Conservation (phyloP, 106 monocot species). For the Dendrobium nobile region DNA sequence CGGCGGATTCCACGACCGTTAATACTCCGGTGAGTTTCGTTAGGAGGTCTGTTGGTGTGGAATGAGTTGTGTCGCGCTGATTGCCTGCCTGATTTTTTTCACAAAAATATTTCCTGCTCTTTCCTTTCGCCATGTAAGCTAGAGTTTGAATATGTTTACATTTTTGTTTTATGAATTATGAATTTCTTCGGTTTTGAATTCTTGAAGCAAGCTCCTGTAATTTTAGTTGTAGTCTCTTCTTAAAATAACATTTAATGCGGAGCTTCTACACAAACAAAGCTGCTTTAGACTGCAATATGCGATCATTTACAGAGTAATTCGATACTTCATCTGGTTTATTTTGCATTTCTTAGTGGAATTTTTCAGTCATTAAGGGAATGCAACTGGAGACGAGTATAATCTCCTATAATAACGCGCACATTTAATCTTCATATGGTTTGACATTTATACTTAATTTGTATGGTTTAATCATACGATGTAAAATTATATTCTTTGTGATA, state of each 20-base stretch:
- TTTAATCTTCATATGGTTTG: too few relatives aligned
- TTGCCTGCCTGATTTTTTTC: too few relatives aligned
- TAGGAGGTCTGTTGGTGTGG: neutral
- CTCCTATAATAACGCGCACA: too few relatives aligned
- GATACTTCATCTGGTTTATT: neutral
- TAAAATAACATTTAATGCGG: neutral
- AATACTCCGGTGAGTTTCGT: slow-evolving; percentile 58
- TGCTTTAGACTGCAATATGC: neutral
- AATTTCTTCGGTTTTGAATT: too few relatives aligned
- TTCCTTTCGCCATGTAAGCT: neutral
- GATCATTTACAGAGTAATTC: neutral
- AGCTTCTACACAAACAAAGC: neutral
- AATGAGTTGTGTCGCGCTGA: neutral
- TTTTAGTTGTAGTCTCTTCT: neutral
- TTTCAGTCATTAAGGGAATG: too few relatives aligned
- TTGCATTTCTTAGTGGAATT: too few relatives aligned
- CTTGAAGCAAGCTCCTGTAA: neutral
- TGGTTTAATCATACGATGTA: too few relatives aligned
- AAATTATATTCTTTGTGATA: too few relatives aligned
- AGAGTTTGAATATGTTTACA: neutral
- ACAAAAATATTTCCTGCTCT: too few relatives aligned
- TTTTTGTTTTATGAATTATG: neutral
- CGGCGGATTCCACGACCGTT: slow-evolving; percentile 34
- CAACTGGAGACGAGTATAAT: too few relatives aligned
- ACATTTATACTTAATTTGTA: too few relatives aligned